These are phyloP conservation scores for Cyamopsis tetragonoloba DNA, from an alignment of 306 rosid species.

Conservation along the genomic window DNA sequence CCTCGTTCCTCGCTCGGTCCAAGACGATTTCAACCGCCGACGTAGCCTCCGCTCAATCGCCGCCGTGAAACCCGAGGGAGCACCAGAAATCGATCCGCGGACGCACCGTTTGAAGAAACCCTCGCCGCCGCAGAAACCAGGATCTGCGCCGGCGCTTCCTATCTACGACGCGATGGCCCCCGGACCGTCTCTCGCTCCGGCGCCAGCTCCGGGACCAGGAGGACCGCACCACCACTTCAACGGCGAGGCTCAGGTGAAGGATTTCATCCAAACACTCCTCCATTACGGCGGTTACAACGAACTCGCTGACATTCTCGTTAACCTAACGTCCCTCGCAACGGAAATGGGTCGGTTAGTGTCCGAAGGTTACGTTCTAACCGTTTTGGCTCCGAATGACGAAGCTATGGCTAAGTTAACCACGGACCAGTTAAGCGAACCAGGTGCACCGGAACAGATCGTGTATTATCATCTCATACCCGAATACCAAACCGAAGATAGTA, in stretches of 20 bases:
- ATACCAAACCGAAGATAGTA: constrained; percentile 84
- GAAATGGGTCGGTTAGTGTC: constrained; percentile 79
- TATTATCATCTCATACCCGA: constrained; percentile 75
- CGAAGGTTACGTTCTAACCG: constrained; percentile 74
- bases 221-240: constrained; percentile 78
- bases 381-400: constrained; percentile 77
- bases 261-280: constrained; percentile 67
- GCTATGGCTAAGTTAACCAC: constrained; percentile 84
- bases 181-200: constrained; percentile 65
- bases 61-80: constrained; percentile 74
- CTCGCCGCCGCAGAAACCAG: constrained; percentile 43
- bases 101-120: constrained; percentile 63
- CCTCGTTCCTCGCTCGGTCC: constrained; percentile 61
- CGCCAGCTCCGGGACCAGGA: constrained; percentile 86
- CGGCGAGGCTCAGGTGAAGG: constrained; percentile 67
- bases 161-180: constrained; percentile 76
- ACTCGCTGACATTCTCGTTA: constrained; percentile 76
- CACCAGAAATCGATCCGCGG: constrained; percentile 70
- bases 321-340: constrained; percentile 65
- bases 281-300: constrained; percentile 85
- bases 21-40: constrained; percentile 63
- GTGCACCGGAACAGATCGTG: constrained; percentile 82
- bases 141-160: constrained; percentile 56
- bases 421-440: constrained; percentile 87
- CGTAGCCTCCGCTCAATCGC: constrained; percentile 58